Conservation (phyloP, 495 filamentous ascomycete genomes). For the Delitschia confertaspora region DNA sequence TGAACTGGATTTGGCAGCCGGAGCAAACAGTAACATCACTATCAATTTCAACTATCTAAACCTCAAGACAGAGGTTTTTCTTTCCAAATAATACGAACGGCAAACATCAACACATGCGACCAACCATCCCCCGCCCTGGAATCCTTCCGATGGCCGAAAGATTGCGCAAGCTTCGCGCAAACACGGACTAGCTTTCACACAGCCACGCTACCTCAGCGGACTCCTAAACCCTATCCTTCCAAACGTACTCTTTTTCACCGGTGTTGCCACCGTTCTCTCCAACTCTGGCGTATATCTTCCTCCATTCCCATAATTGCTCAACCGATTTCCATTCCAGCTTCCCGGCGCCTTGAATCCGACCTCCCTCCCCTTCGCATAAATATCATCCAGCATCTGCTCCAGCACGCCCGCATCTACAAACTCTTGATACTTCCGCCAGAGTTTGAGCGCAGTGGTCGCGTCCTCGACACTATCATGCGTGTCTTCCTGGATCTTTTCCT, state of each 20-base stretch:
- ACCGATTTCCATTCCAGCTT: slow-evolving; percentile 6
- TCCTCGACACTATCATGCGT: slow-evolving; percentile 94
- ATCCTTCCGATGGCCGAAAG: no score
- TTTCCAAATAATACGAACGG: no score
- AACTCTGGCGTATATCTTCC: slow-evolving; percentile 23
- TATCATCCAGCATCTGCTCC: slow-evolving; percentile 66
- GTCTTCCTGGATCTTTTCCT: slow-evolving; percentile 81
- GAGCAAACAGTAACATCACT: no score
- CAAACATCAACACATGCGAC: no score
- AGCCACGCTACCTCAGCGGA: slow-evolving; percentile 20
- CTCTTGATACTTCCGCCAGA: slow-evolving; percentile 86
- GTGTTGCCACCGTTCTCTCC: slow-evolving; percentile 12
- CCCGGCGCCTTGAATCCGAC: slow-evolving; percentile 65
- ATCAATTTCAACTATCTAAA: no score
- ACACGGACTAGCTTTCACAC: no score
- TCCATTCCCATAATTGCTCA: background rate
- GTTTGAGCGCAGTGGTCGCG: slow-evolving; percentile 74
- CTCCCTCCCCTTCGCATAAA: slow-evolving; percentile 64
- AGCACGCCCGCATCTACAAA: slow-evolving; percentile 77
- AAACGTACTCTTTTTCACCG: slow-evolving; percentile 19
- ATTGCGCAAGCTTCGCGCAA: no score
- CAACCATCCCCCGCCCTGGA: no score
- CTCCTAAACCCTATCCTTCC: slow-evolving; percentile 26
- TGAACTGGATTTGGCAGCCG: no score
- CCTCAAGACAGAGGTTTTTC: no score